A percentile compares a stretch with the other conserved stretches of the same genome.
phyloP scores from a whole-genome alignment of 139 green algal genomes.

The Chlamydomonas asymmetrica region DNA sequence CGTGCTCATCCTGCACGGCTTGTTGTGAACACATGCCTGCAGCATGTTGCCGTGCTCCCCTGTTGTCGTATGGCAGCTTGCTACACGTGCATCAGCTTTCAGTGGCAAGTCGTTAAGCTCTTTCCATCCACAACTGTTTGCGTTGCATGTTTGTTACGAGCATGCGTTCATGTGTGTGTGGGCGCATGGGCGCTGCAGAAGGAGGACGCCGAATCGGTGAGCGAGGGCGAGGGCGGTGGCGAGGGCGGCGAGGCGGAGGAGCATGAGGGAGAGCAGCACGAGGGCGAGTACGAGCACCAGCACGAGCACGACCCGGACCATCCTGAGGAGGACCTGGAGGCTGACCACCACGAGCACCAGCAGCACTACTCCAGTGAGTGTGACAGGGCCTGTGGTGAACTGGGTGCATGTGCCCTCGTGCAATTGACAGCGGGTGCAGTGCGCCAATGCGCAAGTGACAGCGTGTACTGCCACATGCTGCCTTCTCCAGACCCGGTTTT shows the following conservation, averaged over 20 bases:
- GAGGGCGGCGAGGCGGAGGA: background rate
- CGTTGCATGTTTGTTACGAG: background rate
- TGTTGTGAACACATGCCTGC: too few species aligned
- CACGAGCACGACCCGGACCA: background rate
- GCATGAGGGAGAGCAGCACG: background rate
- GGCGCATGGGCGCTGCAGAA: constrained; percentile 10
- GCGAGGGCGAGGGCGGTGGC: background rate
- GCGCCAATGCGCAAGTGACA: too few species aligned
- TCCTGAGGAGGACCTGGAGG: background rate
- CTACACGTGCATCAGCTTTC: background rate
- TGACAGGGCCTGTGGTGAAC: too few species aligned
- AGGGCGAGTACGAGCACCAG: background rate
- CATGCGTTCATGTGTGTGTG: background rate
- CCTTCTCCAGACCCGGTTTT: too few species aligned
- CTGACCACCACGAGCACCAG: background rate
- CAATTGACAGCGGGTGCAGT: too few species aligned
- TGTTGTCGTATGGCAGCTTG: too few species aligned
- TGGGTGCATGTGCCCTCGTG: too few species aligned
- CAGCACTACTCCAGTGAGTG: too few species aligned
- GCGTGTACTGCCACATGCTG: too few species aligned
- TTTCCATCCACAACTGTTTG: background rate
- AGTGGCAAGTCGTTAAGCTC: background rate
- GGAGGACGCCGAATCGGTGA: background rate
- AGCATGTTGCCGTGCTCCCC: too few species aligned
- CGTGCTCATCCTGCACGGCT: too few species aligned